Percentiles rank a stretch among this genome's conserved stretches.
phyloP scores from a whole-genome alignment of 2,329 filamentous ascomycete genomes.

The Aspergillus latus region DNA sequence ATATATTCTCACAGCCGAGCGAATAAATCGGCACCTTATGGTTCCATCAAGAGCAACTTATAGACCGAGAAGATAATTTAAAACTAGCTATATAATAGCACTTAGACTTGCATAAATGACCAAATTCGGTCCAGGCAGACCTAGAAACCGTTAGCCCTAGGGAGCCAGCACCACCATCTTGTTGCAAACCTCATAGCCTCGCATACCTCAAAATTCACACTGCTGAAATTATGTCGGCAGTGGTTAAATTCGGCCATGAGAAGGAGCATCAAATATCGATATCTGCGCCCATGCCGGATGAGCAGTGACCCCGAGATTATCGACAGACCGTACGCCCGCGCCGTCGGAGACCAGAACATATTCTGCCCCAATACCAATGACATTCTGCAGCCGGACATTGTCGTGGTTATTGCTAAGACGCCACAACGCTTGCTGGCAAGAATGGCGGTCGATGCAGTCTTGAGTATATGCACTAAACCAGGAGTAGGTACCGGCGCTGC shows the following conservation, averaged over 20 bases:
- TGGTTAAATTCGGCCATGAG: background rate
- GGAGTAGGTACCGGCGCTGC: constrained; percentile 9
- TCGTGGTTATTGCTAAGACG: constrained; percentile 2
- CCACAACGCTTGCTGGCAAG: constrained; percentile 7
- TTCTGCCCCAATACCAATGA: constrained; percentile 8
- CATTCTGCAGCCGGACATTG: constrained; percentile 11
- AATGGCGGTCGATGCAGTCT: constrained; percentile 10
- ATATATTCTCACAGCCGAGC: background rate
- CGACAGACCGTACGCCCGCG: background rate
- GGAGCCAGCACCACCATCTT: background rate
- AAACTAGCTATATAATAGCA: background rate
- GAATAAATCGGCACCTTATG: background rate
- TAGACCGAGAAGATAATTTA: background rate
- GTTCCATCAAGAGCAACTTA: background rate
- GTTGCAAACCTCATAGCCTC: background rate
- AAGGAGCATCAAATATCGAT: constrained; percentile 7
- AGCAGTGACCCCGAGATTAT: constrained; percentile 5
- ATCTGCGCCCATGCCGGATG: constrained; percentile 11
- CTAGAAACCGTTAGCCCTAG: background rate
- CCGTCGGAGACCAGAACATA: constrained; percentile 7
- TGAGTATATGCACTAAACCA: constrained; percentile 14
- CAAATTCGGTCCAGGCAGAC: background rate
- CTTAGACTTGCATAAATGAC: background rate
- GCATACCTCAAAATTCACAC: background rate
- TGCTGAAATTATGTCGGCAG: background rate